Conservation (phyloP, 148 eudicot genomes). For the Rhododendron mucronatum region DNA sequence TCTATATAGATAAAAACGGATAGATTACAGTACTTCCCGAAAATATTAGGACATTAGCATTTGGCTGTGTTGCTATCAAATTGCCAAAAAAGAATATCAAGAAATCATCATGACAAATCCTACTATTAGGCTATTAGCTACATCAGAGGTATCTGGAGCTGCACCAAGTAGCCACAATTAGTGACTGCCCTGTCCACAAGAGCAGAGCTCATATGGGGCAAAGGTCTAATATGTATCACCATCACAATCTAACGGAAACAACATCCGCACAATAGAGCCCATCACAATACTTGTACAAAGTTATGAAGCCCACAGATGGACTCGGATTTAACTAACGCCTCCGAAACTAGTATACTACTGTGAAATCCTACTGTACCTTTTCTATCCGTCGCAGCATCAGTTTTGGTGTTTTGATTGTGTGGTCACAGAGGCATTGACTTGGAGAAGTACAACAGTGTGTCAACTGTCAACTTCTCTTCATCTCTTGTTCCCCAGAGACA, state of each 20-base stretch:
- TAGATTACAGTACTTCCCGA: neutral
- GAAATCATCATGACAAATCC: neutral
- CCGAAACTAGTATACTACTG: neutral
- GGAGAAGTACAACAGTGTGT: neutral
- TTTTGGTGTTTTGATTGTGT: neutral
- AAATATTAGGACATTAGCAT: neutral
- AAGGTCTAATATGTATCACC: neutral
- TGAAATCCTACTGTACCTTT: neutral
- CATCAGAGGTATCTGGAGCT: neutral
- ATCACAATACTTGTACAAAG: neutral
- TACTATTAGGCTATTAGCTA: neutral
- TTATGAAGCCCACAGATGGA: neutral
- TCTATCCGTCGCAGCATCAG: neutral
- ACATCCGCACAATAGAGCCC: neutral
- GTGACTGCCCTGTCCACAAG: neutral
- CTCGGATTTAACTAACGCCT: neutral
- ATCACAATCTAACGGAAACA: neutral
- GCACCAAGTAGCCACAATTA: neutral
- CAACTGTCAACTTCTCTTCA: neutral
- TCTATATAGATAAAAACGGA: neutral
- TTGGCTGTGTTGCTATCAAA: neutral
- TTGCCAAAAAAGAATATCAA: neutral
- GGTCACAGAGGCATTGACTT: neutral
- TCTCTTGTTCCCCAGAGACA: neutral
- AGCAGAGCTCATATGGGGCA: neutral